These are phyloP conservation scores for Microcos paniculata DNA, from an alignment of 345 rosid genomes.

Conservation along the genomic window DNA sequence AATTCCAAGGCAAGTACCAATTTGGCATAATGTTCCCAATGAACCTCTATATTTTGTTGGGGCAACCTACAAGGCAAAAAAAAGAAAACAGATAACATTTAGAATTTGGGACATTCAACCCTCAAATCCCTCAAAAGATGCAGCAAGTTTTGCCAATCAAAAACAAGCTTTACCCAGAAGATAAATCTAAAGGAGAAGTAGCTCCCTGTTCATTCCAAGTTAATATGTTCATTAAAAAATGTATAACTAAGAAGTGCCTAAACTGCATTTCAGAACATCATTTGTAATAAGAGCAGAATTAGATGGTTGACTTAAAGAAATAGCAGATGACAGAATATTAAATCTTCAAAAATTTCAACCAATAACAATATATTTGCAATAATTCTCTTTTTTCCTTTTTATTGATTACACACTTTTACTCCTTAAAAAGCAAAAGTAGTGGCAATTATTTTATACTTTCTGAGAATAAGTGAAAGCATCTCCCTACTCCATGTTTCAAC, in stretches of 20 bases:
- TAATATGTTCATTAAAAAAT: neutral
- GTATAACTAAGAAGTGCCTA: neutral
- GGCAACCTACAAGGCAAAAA: conserved; percentile 50
- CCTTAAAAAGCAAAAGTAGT: neutral
- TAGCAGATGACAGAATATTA: neutral
- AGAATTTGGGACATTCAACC: conserved; percentile 1
- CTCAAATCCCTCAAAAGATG: neutral
- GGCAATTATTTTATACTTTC: neutral
- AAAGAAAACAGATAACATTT: conserved; percentile 10
- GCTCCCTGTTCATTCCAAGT: neutral
- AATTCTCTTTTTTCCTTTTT: neutral
- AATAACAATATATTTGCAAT: neutral
- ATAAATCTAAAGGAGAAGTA: neutral
- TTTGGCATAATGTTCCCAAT: conserved; percentile 58
- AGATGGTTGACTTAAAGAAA: neutral
- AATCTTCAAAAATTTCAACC: conserved; percentile 1
- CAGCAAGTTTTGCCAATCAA: neutral
- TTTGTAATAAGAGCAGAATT: neutral
- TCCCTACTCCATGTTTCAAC: neutral
- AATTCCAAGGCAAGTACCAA: conserved; percentile 78
- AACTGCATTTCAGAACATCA: neutral
- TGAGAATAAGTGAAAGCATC: neutral
- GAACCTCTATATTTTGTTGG: conserved; percentile 78
- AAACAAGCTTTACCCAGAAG: conserved; percentile 7
- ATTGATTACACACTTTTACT: neutral